A percentile compares a stretch with the other conserved stretches of the same genome.
These are phyloP conservation scores for Pythium grandisporangium DNA, from an alignment of 352 stramenopile genomes.

Conservation along the genomic window DNA sequence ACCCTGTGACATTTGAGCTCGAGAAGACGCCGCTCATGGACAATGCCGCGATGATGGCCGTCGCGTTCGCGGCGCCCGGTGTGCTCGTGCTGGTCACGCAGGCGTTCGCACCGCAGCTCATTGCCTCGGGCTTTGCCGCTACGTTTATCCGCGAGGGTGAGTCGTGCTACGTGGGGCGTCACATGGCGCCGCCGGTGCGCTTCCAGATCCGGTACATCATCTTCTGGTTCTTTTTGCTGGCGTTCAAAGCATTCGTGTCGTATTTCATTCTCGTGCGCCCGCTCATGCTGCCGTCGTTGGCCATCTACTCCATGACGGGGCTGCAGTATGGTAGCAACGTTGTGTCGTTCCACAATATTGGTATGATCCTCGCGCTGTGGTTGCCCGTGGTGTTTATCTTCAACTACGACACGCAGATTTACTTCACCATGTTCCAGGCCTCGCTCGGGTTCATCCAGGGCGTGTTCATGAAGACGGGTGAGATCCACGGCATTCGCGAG, in stretches of 20 bases:
- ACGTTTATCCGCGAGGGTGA: constrained; percentile 37
- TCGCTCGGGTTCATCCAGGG: constrained; percentile 21
- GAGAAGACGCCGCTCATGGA: constrained; percentile 11
- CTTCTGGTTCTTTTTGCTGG: constrained; percentile 27
- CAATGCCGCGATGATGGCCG: constrained; percentile 3
- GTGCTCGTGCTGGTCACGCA: constrained; percentile 17
- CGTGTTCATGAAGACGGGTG: constrained; percentile 30
- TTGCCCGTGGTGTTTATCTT: constrained; percentile 35
- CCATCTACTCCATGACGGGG: constrained; percentile 24
- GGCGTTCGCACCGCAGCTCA: constrained; percentile 18
- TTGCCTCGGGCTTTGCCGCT: constrained; percentile 20
- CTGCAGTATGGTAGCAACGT: constrained; percentile 28
- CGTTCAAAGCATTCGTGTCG: constrained; percentile 23
- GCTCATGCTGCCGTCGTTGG: constrained; percentile 25
- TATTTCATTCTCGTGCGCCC: constrained; percentile 31
- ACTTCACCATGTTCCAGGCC: constrained; percentile 33
- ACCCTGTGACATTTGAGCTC: no score
- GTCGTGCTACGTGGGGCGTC: constrained; percentile 27
- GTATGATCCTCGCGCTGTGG: constrained; percentile 32
- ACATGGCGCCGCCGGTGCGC: constrained; percentile 22
- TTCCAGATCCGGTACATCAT: constrained; percentile 23
- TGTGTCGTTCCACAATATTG: constrained; percentile 34
- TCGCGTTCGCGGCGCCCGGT: constrained; percentile 17
- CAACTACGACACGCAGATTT: constrained; percentile 47
- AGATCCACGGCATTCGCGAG: constrained; percentile 22